Base-by-base conservation (phyloP, 2,329 filamentous ascomycete genomes). In the Ceratocystis colombiana region DNA sequence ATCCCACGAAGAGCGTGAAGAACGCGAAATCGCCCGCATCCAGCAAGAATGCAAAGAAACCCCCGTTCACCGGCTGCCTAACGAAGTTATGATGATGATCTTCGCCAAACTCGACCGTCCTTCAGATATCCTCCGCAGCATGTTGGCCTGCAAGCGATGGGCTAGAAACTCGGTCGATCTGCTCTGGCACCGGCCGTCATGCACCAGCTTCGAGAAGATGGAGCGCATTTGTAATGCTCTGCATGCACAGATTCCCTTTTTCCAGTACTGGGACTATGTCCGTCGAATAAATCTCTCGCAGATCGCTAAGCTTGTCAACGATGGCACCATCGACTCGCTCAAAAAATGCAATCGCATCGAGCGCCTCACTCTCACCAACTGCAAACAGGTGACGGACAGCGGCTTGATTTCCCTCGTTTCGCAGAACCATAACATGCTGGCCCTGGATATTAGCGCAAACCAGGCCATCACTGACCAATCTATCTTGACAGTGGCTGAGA, bases 61-160 rank as follows among this genome's bases (percentile, higher is more conserved):
- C n/a, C 90, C 92, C 61, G 86, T 96, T 68, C 88, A 88, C 71
- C 85, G 88, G 67, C 81, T 99, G 45, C 94, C 94, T 48, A 93
- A 92, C 75, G 94, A 99, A 79, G 88, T 99, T 69, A 85, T 97
- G 73, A 96, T 99, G 72, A 84, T 86, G 76, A 88, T 97, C 72
- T 96, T 99, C 76, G 82, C 89, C 45, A 94, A 91, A 75, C 83
- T 99, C 67, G 86, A 81, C 72, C 84, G 83, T 12, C 83, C 91
- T 1, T 78, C 80, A 57, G 93, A 99, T 73, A 82, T 96, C 71
- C 83, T 90, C 70, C 87, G 86, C 76, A 95, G 89, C 76, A 92
- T 97, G 89, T 80, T 94, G 70, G 92, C 96, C n/a, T 96, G 88
- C 73, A 92, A 91, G 76, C 85, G 88, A 69, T 99, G 94, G 94